Evolutionary conservation across 257 asterid genomes (phyloP).

Genomic region (Solanum megistacrolobum): DNA sequence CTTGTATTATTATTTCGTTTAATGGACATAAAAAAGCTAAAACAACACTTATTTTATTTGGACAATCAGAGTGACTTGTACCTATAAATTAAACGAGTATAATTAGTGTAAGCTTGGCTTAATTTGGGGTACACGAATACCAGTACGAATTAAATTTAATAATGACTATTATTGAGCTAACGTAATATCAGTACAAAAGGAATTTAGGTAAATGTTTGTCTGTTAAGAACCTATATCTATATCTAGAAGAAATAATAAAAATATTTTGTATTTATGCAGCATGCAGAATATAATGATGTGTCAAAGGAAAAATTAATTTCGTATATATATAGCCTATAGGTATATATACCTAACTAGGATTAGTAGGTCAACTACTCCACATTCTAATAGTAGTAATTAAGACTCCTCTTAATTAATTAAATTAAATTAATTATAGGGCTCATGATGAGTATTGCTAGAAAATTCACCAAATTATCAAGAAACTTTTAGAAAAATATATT

Average conservation of each 20-base stretch:
- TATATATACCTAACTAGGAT: not conserved
- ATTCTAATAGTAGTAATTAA: not conserved
- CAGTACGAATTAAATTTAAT: not conserved
- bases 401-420: not conserved
- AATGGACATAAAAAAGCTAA: too few species aligned
- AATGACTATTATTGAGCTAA: not conserved
- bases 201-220: not conserved
- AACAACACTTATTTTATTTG: too few species aligned
- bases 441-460: not conserved
- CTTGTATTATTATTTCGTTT: not conserved
- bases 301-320: not conserved
- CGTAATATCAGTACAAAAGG: not conserved
- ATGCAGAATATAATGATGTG: constrained; percentile 3
- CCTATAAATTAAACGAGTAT: not conserved
- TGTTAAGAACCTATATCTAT: not conserved
- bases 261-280: not conserved
- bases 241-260: not conserved
- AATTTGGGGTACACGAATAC: not conserved
- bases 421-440: not conserved
- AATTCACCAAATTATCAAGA: not conserved
- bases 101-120: not conserved
- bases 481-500: not conserved
- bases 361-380: constrained; percentile 41
- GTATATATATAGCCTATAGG: not conserved
- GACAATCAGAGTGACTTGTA: not conserved